These are phyloP conservation scores for Singerocomus rubriflavus DNA, from an alignment of 1,284 basidiomycete genomes.

Conservation along the genomic window DNA sequence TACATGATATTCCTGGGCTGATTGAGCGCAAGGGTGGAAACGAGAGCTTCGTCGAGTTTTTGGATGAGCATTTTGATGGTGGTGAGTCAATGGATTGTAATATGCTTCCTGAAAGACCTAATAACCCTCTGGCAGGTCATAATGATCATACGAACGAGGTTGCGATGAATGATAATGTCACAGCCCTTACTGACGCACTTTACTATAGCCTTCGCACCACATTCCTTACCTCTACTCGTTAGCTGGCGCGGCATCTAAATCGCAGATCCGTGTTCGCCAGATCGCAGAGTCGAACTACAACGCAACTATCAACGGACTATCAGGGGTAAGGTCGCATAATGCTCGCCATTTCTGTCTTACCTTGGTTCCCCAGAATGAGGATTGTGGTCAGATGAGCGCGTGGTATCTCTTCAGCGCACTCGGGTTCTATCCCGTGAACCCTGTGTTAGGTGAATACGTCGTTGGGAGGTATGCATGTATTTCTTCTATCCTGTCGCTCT, in stretches of 20 bases:
- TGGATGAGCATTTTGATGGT: conserved; percentile 77
- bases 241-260: conserved; percentile 64
- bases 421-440: conserved; percentile 86
- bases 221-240: conserved; percentile 81
- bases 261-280: conserved; percentile 67
- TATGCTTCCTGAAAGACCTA: neutral
- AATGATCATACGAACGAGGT: conserved; percentile 86
- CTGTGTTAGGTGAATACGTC: conserved; percentile 70
- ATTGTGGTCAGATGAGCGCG: conserved; percentile 87
- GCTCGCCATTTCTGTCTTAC: neutral
- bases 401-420: conserved; percentile 84
- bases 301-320: conserved; percentile 61
- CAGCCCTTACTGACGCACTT: conserved; percentile 7
- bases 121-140: conserved; percentile 47
- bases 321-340: conserved; percentile 48
- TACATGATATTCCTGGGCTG: conserved; percentile 67
- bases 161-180: neutral
- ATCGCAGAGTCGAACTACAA: conserved; percentile 67
- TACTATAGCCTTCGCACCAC: conserved; percentile 67
- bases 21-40: conserved; percentile 66
- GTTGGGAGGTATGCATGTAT: conserved; percentile 57
- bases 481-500: neutral
- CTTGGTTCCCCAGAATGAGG: conserved; percentile 61
- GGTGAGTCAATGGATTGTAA: conserved; percentile 31
- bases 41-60: conserved; percentile 57